Evolutionary conservation across 2,329 filamentous ascomycete genomes (phyloP), one percentile per base, ranked within the genome.

Genomic region (Claviceps maximensis): DNA sequence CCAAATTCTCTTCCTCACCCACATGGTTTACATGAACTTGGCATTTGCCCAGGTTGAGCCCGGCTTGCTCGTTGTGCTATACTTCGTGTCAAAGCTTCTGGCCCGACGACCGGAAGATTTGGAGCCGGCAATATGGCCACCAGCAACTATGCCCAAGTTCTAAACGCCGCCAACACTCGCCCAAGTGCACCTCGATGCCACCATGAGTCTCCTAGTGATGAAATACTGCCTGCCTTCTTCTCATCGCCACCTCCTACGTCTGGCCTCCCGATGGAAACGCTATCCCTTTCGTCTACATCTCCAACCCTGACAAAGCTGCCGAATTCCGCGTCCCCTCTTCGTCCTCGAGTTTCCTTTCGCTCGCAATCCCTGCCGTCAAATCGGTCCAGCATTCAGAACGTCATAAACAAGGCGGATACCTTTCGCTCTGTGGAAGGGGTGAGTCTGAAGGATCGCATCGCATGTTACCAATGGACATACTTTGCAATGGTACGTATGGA

Each of bases 401-500:
- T 71, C 54, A 61, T 71, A 36, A 63, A 64, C 40, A 61, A 62
- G 49, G 59, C 60, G 17, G 62, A 65, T 50, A 65, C 62, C 45
- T 49, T 55, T 15, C 46, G 50, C 2, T 50, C 57, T 10, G 50
- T 38, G 1, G 62, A 55, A n/a, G 70, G 66, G 47, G 66, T 77
- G 47, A 66, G 74, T 17, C 60, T 79, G 48, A 68, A 71, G 40
- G 76, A 78, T 56, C 67, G 77, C 38, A 74, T 79, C 54, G 71
- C 69, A 42, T 79, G 74, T 55, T 73, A 74, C 56, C 72, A 71
- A 59, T 91, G 87, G 87, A 89, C 86, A 0, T 91, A 83, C 75
- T 91, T 89, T 61, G 87, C 86, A 23, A 76, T 77, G 53, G 53
- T 54, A 48, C 23, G 49, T 41, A 47, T 29, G 1, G 17, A 29